A percentile compares a stretch with the other conserved stretches of the same genome.
Conservation (phyloP, 768 basidiomycete genomes). For the Macrocybe gigantea region DNA sequence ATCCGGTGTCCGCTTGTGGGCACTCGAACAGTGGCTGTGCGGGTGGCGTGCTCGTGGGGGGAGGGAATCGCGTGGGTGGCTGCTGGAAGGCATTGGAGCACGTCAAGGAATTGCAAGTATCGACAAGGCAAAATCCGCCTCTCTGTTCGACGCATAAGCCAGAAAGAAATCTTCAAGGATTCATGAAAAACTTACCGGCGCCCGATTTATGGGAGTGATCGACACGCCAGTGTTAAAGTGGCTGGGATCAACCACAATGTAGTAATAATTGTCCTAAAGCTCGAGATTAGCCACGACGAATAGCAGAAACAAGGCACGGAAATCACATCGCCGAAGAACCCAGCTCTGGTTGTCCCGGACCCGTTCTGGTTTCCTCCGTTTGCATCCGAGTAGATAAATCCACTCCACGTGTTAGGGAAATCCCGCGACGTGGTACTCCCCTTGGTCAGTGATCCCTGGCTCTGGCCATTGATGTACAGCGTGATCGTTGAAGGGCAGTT, state of each 20-base stretch:
- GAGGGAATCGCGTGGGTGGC: slow-evolving; percentile 20
- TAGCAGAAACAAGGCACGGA: background rate
- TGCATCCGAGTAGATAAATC: slow-evolving; percentile 17
- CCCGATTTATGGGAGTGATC: slow-evolving; percentile 13
- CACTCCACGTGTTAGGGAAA: slow-evolving; percentile 13
- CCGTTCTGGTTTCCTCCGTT: slow-evolving; percentile 18
- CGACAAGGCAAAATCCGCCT: slow-evolving; percentile 16
- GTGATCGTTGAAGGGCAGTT: slow-evolving; percentile 15
- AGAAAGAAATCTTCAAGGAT: background rate
- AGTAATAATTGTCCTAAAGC: slow-evolving; percentile 19
- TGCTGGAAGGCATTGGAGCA: slow-evolving; percentile 19
- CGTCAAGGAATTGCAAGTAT: slow-evolving; percentile 13
- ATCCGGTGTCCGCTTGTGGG: slow-evolving; percentile 12
- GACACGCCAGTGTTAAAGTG: slow-evolving; percentile 20
- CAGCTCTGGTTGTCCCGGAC: slow-evolving; percentile 15
- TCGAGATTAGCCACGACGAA: background rate
- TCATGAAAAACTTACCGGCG: slow-evolving; percentile 5
- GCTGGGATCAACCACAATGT: slow-evolving; percentile 20
- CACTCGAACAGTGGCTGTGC: slow-evolving; percentile 16
- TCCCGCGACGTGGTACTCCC: slow-evolving; percentile 7
- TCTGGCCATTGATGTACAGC: slow-evolving; percentile 16
- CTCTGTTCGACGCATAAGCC: slow-evolving; percentile 3
- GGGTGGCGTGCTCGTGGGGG: slow-evolving; percentile 10
- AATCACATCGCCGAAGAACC: slow-evolving; percentile 18
- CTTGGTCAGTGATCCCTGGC: slow-evolving; percentile 10